Evolutionary conservation across 768 basidiomycete genomes (phyloP).

Genomic region (Polyporus arcularius): DNA sequence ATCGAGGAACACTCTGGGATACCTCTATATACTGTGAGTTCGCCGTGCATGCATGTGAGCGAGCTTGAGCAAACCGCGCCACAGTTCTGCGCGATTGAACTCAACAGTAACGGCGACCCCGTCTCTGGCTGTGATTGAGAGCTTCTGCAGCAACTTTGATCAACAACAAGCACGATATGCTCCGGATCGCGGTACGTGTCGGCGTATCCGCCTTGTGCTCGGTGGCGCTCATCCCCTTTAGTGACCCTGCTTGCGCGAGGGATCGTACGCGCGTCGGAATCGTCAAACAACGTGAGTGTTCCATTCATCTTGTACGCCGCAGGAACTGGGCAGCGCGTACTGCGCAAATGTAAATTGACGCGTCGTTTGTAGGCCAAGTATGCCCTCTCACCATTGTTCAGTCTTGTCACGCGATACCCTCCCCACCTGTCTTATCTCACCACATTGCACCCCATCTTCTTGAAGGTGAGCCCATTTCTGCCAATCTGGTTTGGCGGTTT

Average conservation of each 20-base stretch:
- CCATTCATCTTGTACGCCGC: background rate
- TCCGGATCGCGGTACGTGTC: conserved; percentile 62
- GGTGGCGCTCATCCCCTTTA: conserved; percentile 30
- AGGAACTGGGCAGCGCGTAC: no score
- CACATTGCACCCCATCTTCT: conserved; percentile 66
- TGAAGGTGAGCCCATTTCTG: conserved; percentile 47
- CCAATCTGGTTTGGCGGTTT: no score
- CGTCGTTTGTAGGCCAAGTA: conserved; percentile 36
- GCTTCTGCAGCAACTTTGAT: conserved; percentile 65
- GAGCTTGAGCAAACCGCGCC: background rate
- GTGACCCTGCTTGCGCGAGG: conserved; percentile 69
- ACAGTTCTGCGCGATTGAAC: conserved; percentile 62
- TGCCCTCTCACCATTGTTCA: conserved; percentile 59
- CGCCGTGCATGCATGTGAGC: background rate
- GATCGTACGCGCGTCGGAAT: conserved; percentile 52
- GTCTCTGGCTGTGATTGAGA: conserved; percentile 42
- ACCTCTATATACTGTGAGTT: conserved; percentile 73
- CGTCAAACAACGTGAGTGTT: conserved; percentile 50
- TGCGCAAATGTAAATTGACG: conserved; percentile 24
- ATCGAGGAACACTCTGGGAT: conserved; percentile 58
- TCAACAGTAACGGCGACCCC: conserved; percentile 41
- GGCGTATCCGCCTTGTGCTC: background rate
- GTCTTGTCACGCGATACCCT: conserved; percentile 65
- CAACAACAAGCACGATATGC: conserved; percentile 65
- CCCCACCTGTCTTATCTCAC: conserved; percentile 62